phyloP scores from a whole-genome alignment of 2,329 filamentous ascomycete genomes.

The Hypoxylon sp. region DNA sequence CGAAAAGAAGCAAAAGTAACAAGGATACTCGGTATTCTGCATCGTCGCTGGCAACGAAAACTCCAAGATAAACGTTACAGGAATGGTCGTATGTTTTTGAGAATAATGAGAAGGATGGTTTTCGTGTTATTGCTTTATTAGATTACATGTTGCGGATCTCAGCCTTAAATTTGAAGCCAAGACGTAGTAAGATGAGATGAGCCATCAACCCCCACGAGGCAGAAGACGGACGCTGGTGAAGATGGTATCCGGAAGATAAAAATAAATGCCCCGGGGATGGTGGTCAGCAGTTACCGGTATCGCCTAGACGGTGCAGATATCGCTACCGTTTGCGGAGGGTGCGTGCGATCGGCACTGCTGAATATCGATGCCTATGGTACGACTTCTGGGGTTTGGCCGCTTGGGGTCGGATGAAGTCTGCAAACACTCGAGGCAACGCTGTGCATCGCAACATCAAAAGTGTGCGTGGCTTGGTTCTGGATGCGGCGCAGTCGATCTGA shows the following conservation, averaged over 20 bases:
- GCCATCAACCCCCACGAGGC: neutral
- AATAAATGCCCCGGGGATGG: constrained; percentile 6
- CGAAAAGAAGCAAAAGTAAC: constrained; percentile 1
- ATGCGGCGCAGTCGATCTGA: constrained; percentile 17
- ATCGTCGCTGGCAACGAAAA: neutral
- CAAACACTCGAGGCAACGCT: constrained; percentile 7
- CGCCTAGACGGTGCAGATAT: constrained; percentile 8
- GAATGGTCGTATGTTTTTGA: neutral
- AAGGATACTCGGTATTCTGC: neutral
- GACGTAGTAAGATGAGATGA: neutral
- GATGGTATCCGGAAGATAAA: neutral
- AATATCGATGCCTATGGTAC: neutral
- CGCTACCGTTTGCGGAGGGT: constrained; percentile 3
- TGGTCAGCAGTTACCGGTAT: constrained; percentile 1
- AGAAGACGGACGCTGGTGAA: neutral
- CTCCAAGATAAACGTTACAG: neutral
- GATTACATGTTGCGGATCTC: neutral
- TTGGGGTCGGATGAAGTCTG: neutral
- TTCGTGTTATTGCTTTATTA: neutral
- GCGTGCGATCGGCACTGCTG: constrained; percentile 12
- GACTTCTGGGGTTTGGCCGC: constrained; percentile 1
- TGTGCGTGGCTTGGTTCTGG: constrained; percentile 28
- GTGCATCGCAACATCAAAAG: neutral
- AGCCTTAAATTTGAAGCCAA: neutral
- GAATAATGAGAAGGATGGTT: neutral